A percentile compares a stretch with the other conserved stretches of the same genome.
Conservation (phyloP, 306 rosid species). For the Fagus sylvatica region DNA sequence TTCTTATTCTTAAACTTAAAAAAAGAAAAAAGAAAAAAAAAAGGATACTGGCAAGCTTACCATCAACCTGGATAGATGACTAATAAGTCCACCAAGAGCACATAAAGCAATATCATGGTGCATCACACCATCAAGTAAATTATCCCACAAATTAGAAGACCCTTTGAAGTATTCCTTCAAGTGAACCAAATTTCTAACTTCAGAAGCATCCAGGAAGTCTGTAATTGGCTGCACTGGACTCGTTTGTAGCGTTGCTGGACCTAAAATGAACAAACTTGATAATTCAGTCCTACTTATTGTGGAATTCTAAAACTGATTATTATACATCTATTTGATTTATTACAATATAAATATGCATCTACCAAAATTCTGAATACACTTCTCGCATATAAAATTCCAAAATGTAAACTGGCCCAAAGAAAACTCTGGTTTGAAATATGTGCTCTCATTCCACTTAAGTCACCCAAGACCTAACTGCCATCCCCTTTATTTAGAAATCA, state of each 20-base stretch:
- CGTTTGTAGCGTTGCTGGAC: slow-evolving; percentile 58
- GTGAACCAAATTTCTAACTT: slow-evolving; percentile 58
- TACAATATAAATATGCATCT: neutral
- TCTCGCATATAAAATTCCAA: neutral
- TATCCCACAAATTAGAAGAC: slow-evolving; percentile 61
- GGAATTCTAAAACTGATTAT: neutral
- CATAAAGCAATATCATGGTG: slow-evolving; percentile 58
- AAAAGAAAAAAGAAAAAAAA: neutral
- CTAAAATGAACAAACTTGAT: slow-evolving; percentile 41
- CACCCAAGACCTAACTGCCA: neutral
- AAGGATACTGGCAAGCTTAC: slow-evolving; percentile 45
- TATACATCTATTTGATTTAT: neutral
- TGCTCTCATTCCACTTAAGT: neutral
- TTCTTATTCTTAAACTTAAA: neutral
- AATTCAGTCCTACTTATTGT: slow-evolving; percentile 7
- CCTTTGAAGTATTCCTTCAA: slow-evolving; percentile 75
- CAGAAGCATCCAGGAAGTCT: slow-evolving; percentile 51
- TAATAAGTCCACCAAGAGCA: slow-evolving; percentile 78
- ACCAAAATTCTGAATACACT: neutral
- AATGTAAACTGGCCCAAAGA: neutral
- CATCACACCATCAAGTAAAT: slow-evolving; percentile 42
- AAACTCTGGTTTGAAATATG: neutral
- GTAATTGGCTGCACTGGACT: slow-evolving; percentile 62
- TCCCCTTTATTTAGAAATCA: neutral
- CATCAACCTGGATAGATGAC: slow-evolving; percentile 86